A percentile compares a stretch with the other conserved stretches of the same genome.
These are phyloP conservation scores for Boletus tomentosulus DNA, from an alignment of 768 basidiomycete genomes.

Conservation along the genomic window DNA sequence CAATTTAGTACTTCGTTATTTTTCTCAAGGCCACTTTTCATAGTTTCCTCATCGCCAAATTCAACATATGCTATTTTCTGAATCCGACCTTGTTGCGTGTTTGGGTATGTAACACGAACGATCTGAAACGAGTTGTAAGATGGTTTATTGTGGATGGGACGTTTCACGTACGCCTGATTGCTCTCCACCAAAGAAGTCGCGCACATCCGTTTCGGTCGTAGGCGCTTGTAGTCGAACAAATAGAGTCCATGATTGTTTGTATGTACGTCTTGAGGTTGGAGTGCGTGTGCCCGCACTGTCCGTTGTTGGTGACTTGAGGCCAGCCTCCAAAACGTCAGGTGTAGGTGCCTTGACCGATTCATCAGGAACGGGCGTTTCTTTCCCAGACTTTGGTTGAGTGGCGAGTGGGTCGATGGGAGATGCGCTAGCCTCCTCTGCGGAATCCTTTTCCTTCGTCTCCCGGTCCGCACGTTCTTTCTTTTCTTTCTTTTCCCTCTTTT, in stretches of 20 bases:
- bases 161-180: conserved; percentile 55
- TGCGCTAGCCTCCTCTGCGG: conserved; percentile 31
- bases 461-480: conserved; percentile 48
- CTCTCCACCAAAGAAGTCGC: conserved; percentile 73
- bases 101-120: conserved; percentile 60
- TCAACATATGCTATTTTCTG: conserved; percentile 78
- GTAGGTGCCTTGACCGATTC: conserved; percentile 22
- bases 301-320: conserved; percentile 52
- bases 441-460: conserved; percentile 37
- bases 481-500: conserved; percentile 62
- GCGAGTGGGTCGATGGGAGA: conserved; percentile 23
- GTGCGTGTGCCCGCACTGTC: conserved; percentile 66
- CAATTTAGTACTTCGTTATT: conserved; percentile 54
- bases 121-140: conserved; percentile 42
- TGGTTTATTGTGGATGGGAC: background rate
- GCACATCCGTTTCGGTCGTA: conserved; percentile 60
- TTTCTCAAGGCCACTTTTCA: conserved; percentile 75
- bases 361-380: conserved; percentile 34
- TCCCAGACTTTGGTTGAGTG: conserved; percentile 34
- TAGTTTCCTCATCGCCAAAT: conserved; percentile 82
- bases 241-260: conserved; percentile 79
- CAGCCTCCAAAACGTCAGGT: conserved; percentile 27
- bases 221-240: conserved; percentile 65
- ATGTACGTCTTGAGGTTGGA: conserved; percentile 59
- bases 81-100: conserved; percentile 43